Base-by-base conservation (phyloP, 2,329 filamentous ascomycete species). In the Clonostachys sp. region DNA sequence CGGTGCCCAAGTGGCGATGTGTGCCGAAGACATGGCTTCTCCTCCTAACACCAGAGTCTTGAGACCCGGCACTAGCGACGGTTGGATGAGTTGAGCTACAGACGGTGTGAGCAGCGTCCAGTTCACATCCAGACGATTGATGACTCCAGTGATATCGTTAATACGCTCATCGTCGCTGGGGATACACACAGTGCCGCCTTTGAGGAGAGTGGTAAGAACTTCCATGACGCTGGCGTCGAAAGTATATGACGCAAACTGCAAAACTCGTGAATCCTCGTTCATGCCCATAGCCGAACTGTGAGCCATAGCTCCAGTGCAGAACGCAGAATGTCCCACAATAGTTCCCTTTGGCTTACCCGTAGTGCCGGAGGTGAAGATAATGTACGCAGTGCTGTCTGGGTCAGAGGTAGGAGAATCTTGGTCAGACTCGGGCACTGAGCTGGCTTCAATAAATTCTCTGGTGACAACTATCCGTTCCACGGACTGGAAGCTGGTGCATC, bases 271-370 rank as follows among this genome's bases (percentile, higher is more conserved):
- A 12, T 47, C 47, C 3, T 48, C 41, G 24, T 47, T 50, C 24
- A 65, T 55, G 41, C 54, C 51, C 51, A 58, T 56, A 0, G 50
- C 51, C n/a, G 51, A 51, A 0, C 57, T 57, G 5, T 58, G 53
- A 12, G 51, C 51, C 2, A 50, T 43, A 2, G 49, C 52, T 3
- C 56, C 55, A 4, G 56, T 53, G 40, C 54, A 30, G 64, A 58
- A 44, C 18, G 45, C 46, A 18, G 40, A 34, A 41, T 56, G 56
- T 13, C 49, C 45, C 17, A 57, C 49, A 13, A 54, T 44, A 4
- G 54, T 51, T 10, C 56, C 56, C 39, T 58, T 58, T 9, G 56
- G 54, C 30, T 50, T 48, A 14, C 55, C 56, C 1, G 56, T 58
- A 33, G 50, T 57, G 12, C 55, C 56, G 6, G 55, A 57, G 5